A percentile compares a stretch with the other conserved stretches of the same genome.
These are phyloP conservation scores for Eucalyptus lansdowneana DNA, from an alignment of 345 rosid species.

Conservation along the genomic window DNA sequence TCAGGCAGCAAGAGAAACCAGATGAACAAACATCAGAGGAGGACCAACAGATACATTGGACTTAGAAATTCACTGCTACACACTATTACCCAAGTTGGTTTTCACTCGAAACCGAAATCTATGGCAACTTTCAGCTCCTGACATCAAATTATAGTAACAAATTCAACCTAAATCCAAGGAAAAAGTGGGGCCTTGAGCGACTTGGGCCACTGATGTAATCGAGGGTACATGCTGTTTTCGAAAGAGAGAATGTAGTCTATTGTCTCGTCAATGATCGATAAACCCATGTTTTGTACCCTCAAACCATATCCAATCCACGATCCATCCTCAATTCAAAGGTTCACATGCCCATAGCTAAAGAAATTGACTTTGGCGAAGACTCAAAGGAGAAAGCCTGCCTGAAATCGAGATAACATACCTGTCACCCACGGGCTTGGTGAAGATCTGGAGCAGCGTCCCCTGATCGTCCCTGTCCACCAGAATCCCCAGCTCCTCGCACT, in stretches of 20 bases:
- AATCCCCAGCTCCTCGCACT: slow-evolving; percentile 85
- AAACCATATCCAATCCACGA: not conserved
- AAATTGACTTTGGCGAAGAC: not conserved
- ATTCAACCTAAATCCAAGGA: not conserved
- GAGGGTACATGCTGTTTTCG: not conserved
- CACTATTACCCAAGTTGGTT: not conserved
- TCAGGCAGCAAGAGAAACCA: not conserved
- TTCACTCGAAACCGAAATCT: not conserved
- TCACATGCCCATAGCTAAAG: not conserved
- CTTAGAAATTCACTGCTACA: not conserved
- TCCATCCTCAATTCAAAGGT: not conserved
- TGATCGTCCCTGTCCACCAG: slow-evolving; percentile 94
- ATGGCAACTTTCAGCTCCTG: not conserved
- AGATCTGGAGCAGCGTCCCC: slow-evolving; percentile 91
- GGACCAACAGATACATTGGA: not conserved
- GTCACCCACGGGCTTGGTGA: slow-evolving; percentile 92
- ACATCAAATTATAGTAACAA: not conserved
- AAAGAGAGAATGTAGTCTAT: no score
- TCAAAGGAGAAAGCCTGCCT: not conserved
- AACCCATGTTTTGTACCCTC: not conserved
- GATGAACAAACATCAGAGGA: not conserved
- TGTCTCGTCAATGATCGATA: not conserved
- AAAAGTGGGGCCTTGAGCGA: not conserved
- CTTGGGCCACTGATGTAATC: not conserved
- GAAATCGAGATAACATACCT: slow-evolving; percentile 23